These are phyloP conservation scores for Alloteropsis semialata DNA, from an alignment of 176 grass and related monocot genomes.

Conservation along the genomic window DNA sequence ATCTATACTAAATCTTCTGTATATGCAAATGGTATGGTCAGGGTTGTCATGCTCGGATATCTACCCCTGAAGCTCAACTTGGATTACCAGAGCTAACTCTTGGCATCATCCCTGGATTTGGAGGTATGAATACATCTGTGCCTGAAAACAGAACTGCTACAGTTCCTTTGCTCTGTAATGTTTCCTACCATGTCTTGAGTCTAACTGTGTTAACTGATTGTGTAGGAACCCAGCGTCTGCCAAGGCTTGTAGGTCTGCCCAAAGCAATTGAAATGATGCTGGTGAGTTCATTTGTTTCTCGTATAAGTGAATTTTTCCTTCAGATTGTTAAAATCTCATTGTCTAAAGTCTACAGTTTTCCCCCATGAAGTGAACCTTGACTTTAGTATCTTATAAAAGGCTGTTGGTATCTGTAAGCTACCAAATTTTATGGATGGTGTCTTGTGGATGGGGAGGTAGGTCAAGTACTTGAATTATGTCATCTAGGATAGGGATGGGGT, in stretches of 20 bases:
- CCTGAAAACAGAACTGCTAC: not conserved
- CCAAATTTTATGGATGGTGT: not conserved
- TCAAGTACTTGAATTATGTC: not conserved
- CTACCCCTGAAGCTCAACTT: slow-evolving; percentile 95
- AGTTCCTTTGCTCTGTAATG: slow-evolving; percentile 13
- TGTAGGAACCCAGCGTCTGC: slow-evolving; percentile 88
- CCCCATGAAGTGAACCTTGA: not conserved
- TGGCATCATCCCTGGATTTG: slow-evolving; percentile 95
- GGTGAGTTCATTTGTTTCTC: slow-evolving; percentile 55
- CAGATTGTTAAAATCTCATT: not conserved
- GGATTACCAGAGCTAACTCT: slow-evolving; percentile 95
- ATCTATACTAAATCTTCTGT: not conserved
- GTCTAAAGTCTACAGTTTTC: not conserved
- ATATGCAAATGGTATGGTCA: slow-evolving; percentile 22
- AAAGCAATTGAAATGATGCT: slow-evolving; percentile 99
- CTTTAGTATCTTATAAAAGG: not conserved
- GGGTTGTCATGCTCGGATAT: slow-evolving; percentile 97
- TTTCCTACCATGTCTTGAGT: not conserved
- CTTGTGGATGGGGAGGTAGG: not conserved
- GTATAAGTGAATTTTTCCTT: not conserved
- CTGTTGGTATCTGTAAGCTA: not conserved
- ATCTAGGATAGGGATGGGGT: not conserved
- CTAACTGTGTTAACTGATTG: slow-evolving; percentile 11
- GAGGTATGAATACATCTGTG: slow-evolving; percentile 52
- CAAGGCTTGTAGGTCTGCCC: slow-evolving; percentile 90